phyloP scores from a whole-genome alignment of 108 stramenopile genomes.

The Phaeodactylum tricornutum region DNA sequence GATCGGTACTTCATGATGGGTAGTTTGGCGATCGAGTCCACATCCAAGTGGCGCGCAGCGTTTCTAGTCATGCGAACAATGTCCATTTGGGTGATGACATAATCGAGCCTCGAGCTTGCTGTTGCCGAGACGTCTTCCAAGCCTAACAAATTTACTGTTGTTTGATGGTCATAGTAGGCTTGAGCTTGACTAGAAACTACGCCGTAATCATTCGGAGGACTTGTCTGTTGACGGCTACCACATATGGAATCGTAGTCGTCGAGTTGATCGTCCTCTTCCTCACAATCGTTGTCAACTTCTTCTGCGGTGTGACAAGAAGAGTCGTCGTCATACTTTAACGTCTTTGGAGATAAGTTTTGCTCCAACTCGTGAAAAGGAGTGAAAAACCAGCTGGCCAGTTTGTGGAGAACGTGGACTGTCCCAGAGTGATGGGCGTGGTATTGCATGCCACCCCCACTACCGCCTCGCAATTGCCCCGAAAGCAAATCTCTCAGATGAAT shows the following conservation, averaged over 20 bases:
- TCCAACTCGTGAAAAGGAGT: too few relatives aligned
- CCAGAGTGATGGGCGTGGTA: too few relatives aligned
- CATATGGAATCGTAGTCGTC: constrained; percentile 8
- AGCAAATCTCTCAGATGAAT: constrained; percentile 12
- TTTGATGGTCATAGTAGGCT: constrained; percentile 36
- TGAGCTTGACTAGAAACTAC: constrained; percentile 25
- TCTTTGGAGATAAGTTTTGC: too few relatives aligned
- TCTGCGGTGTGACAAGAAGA: neutral
- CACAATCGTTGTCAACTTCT: neutral
- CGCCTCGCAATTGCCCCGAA: constrained; percentile 27
- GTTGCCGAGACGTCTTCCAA: neutral
- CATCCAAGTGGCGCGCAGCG: constrained; percentile 56
- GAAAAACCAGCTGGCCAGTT: neutral
- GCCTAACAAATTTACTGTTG: neutral
- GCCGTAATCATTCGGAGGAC: too few relatives aligned
- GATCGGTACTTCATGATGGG: constrained; percentile 42
- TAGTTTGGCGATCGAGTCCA: constrained; percentile 44
- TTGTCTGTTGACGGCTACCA: too few relatives aligned
- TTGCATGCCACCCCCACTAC: too few relatives aligned
- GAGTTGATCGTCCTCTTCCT: neutral
- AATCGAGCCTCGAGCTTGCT: constrained; percentile 32
- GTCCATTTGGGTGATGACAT: constrained; percentile 69
- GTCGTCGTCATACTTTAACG: too few relatives aligned
- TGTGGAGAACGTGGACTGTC: too few relatives aligned
- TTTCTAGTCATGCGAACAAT: constrained; percentile 63